These are phyloP conservation scores for Amauroascus niger DNA, from an alignment of 2,329 filamentous ascomycete species.

Conservation along the genomic window DNA sequence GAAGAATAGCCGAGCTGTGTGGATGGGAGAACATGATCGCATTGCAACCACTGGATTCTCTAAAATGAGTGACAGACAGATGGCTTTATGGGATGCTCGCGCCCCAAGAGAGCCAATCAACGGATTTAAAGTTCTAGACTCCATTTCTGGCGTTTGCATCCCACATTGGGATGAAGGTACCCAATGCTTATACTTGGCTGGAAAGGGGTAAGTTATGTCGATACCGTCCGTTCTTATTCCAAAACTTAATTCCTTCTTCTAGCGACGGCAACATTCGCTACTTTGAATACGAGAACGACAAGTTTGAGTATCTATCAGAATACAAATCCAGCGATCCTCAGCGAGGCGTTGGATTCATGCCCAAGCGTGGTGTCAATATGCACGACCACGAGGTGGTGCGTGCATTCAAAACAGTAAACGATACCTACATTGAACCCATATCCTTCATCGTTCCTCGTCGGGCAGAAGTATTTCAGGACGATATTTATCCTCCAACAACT, in stretches of 20 bases:
- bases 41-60: slow-evolving; percentile 96
- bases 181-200: slow-evolving; percentile 88
- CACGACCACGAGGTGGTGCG: slow-evolving; percentile 96
- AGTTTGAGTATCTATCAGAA: slow-evolving; percentile 93
- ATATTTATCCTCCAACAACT: slow-evolving; percentile 83
- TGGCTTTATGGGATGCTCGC: slow-evolving; percentile 90
- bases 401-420: slow-evolving; percentile 94
- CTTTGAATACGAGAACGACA: slow-evolving; percentile 97
- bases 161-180: slow-evolving; percentile 99
- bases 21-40: slow-evolving; percentile 94
- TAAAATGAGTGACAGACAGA: slow-evolving; percentile 93
- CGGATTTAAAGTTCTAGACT: slow-evolving; percentile 83
- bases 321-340: slow-evolving; percentile 96
- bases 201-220: slow-evolving; percentile 66
- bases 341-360: slow-evolving; percentile 85
- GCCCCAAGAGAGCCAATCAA: slow-evolving; percentile 70
- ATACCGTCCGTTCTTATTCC: too few relatives aligned
- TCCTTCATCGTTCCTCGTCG: slow-evolving; percentile 94
- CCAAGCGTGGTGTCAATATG: slow-evolving; percentile 88
- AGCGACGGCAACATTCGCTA: slow-evolving; percentile 98
- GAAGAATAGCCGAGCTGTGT: slow-evolving; percentile 94
- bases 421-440: slow-evolving; percentile 87
- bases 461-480: slow-evolving; percentile 89
- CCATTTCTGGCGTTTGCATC: slow-evolving; percentile 96
- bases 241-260: slow-evolving; percentile 9